These are phyloP conservation scores for Schwanniomyces sp. DNA, from an alignment of 805 yeast genomes.

Conservation along the genomic window DNA sequence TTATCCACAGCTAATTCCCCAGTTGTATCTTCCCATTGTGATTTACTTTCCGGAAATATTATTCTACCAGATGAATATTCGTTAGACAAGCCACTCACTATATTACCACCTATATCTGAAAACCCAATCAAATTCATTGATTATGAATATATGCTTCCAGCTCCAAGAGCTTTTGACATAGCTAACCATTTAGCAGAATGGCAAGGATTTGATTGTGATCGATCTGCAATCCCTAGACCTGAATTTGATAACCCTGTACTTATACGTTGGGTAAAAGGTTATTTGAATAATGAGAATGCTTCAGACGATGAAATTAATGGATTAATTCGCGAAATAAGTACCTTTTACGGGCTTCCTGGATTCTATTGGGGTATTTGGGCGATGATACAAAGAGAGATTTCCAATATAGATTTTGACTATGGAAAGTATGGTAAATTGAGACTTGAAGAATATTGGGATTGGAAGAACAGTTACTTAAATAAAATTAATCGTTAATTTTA, in stretches of 20 bases:
- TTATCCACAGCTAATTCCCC: conserved; percentile 47
- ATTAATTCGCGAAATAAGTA: conserved; percentile 54
- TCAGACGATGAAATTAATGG: conserved; percentile 32
- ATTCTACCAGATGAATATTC: conserved; percentile 48
- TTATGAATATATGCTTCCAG: conserved; percentile 71
- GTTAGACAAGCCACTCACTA: conserved; percentile 5
- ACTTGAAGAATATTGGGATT: conserved; percentile 65
- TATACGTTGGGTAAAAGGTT: conserved; percentile 59
- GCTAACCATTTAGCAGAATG: conserved; percentile 77
- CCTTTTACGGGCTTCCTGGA: conserved; percentile 78
- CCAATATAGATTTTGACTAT: conserved; percentile 73
- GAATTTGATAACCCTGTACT: conserved; percentile 40
- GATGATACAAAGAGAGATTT: conserved; percentile 66
- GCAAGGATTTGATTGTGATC: conserved; percentile 79
- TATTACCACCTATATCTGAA: conserved; percentile 17
- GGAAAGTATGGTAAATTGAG: conserved; percentile 58
- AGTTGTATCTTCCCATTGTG: conserved; percentile 66
- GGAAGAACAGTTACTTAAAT: conserved; percentile 45
- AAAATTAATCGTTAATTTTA: neutral
- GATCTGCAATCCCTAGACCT: conserved; percentile 57
- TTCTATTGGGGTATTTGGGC: conserved; percentile 88
- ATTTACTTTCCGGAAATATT: conserved; percentile 71
- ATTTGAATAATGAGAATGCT: conserved; percentile 40
- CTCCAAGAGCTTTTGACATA: conserved; percentile 72
- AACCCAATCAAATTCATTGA: conserved; percentile 62